Base-by-base conservation (phyloP, 108 stramenopile genomes). In the Pseudonitzschia multiseries region DNA sequence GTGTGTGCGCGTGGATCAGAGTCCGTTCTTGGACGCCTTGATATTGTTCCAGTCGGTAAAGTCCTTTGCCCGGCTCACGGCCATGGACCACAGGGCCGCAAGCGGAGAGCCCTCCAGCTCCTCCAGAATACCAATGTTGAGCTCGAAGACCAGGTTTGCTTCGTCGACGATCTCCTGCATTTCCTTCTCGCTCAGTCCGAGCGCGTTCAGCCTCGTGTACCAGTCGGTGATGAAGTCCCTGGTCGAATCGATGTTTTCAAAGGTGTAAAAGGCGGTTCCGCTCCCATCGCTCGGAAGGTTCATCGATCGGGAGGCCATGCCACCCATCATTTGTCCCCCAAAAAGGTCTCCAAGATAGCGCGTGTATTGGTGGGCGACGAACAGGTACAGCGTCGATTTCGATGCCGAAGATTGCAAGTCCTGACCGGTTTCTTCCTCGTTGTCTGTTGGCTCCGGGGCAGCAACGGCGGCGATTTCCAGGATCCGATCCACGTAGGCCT, bases 261-360 rank as follows among this genome's bases (percentile, higher is more conserved):
- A 89, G 0, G 61, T 65, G 53, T 89, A 89, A 68, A 88, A 89
- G 14, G 78, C 69, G 0, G 73, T 70, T 17, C 87, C 87, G 17
- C 79, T 52, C 43, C 85, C 87, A 36, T 72, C 68, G 40, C 56
- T 27, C 33, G 65, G 56, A 27, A 85, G 59, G 51, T 73, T 57
- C 52, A 88, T 54, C 31, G 65, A 65, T 26, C 72, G 74, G 10
- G 59, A 62, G 12, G 87, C 87, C 87, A 88, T 88, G 31, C 81
- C 78, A 26, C 82, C 72, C 87, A 88, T 88, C 87, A 88, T 88
- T 64, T 88, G 87, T 50, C 87, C 87, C 5, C 87, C 87, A 75
- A 88, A 88, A 24, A 88, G 69, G 36, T 88, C 87, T 24, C 87
- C 87, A 8, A 88, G 74, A 65, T 88, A 88, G 32, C 87, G 71